These are phyloP conservation scores for Periglandula ipomoeae DNA, from an alignment of 2,329 filamentous ascomycete species.

Conservation along the genomic window DNA sequence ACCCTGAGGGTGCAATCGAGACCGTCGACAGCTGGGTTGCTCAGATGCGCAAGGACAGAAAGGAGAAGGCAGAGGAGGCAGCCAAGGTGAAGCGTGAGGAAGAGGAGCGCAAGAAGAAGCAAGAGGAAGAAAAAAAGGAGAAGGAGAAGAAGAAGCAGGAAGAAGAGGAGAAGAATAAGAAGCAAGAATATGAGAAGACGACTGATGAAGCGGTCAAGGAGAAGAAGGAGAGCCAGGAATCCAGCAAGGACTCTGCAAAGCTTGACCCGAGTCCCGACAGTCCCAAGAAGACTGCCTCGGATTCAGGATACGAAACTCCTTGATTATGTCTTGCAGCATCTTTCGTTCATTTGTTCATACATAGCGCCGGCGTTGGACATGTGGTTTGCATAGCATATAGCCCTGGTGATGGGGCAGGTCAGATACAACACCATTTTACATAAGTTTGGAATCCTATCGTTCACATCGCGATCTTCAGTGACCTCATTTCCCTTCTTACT, in stretches of 20 bases:
- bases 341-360: neutral
- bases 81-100: conserved; percentile 13
- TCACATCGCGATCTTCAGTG: too few species aligned
- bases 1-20: conserved; percentile 38
- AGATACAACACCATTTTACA: neutral
- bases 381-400: neutral
- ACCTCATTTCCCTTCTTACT: too few species aligned
- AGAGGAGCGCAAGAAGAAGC: conserved; percentile 9
- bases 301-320: conserved; percentile 24
- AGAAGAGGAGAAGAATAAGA: neutral
- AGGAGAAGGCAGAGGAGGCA: conserved; percentile 27
- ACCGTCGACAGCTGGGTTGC: conserved; percentile 39
- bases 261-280: neutral
- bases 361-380: neutral
- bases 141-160: conserved; percentile 7
- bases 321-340: conserved; percentile 4
- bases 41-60: conserved; percentile 39
- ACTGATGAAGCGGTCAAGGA: neutral
- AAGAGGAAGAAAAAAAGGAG: neutral
- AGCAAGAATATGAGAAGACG: neutral
- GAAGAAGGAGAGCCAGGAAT: neutral
- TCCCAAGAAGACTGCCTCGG: conserved; percentile 21
- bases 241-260: neutral
- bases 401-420: neutral
- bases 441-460: too few species aligned